Percentiles rank a stretch among this genome's conserved stretches.
Evolutionary conservation across 2,329 filamentous ascomycete species (phyloP).

Genomic region (Raffaelea arxii): DNA sequence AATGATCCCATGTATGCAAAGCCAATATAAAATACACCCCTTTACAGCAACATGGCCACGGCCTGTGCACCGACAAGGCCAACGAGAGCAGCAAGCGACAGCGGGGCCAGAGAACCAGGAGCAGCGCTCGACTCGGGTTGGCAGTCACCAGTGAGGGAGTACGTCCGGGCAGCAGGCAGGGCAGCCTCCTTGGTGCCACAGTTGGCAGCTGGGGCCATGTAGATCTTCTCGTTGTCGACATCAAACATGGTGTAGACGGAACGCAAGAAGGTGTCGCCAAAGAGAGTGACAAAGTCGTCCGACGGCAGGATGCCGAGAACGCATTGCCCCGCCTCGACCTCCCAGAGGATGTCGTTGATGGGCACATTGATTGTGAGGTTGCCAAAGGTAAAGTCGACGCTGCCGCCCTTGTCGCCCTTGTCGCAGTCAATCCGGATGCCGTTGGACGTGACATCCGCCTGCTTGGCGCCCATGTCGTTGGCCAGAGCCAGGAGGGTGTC

Average conservation of each 20-base stretch:
- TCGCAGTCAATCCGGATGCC: constrained; percentile 18
- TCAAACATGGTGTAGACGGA: constrained; percentile 17
- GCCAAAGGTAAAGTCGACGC: constrained; percentile 29
- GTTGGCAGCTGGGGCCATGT: constrained; percentile 16
- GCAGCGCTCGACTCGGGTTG: background rate
- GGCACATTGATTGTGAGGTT: constrained; percentile 26
- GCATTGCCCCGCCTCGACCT: constrained; percentile 8
- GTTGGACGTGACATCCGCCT: constrained; percentile 31
- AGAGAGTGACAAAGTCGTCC: constrained; percentile 9
- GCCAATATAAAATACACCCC: too few species aligned
- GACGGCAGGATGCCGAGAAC: constrained; percentile 13
- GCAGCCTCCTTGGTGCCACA: constrained; percentile 16
- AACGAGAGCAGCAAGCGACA: constrained; percentile 1
- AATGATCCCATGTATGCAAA: too few species aligned
- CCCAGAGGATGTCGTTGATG: constrained; percentile 26
- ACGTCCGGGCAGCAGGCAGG: constrained; percentile 9
- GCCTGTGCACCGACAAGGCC: constrained; percentile 3
- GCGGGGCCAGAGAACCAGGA: background rate
- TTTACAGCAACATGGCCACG: constrained; percentile 4
- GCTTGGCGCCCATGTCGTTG: constrained; percentile 27
- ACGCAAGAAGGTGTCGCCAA: constrained; percentile 19
- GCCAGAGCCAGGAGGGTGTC: constrained; percentile 37
- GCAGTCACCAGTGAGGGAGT: constrained; percentile 15
- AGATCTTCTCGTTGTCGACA: constrained; percentile 16
- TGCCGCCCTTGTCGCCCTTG: constrained; percentile 20